Conservation (phyloP, 768 basidiomycete genomes). For the Multifurca ochricompacta region DNA sequence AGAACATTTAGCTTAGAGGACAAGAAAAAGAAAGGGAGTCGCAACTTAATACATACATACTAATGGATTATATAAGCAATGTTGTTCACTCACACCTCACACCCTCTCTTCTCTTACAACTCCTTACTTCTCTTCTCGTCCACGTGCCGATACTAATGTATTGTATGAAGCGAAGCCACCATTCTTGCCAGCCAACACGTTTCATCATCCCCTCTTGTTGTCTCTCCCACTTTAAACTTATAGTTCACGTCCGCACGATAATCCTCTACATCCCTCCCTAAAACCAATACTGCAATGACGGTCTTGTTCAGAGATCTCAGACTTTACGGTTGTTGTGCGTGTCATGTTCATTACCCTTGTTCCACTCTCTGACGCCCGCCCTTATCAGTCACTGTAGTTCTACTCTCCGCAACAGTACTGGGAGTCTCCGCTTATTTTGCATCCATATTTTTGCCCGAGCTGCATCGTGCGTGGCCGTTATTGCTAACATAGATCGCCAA, state of each 20-base stretch:
- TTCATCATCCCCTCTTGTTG: neutral
- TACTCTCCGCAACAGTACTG: slow-evolving; percentile 1
- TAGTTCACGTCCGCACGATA: slow-evolving; percentile 3
- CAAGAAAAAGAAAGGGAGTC: neutral
- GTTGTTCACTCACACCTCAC: too few relatives aligned
- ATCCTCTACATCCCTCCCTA: neutral
- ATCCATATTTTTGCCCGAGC: slow-evolving; percentile 11
- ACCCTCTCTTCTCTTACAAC: too few relatives aligned
- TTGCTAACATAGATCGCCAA: neutral
- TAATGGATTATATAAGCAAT: slow-evolving; percentile 2
- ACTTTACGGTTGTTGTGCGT: slow-evolving; percentile 7
- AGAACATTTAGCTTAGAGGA: slow-evolving; percentile 15
- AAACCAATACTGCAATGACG: slow-evolving; percentile 9
- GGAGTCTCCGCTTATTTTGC: slow-evolving; percentile 9
- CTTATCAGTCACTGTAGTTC: slow-evolving; percentile 1
- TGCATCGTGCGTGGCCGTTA: slow-evolving; percentile 12
- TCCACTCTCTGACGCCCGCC: neutral
- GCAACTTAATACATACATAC: neutral
- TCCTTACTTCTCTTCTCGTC: too few relatives aligned
- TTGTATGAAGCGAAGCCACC: too few relatives aligned
- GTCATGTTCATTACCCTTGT: neutral
- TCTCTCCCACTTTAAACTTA: neutral
- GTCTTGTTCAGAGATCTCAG: slow-evolving; percentile 15
- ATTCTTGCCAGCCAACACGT: slow-evolving; percentile 11
- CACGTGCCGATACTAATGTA: too few relatives aligned